Base-by-base conservation (phyloP, 2,329 filamentous ascomycete genomes). In the Zarea fungicola region DNA sequence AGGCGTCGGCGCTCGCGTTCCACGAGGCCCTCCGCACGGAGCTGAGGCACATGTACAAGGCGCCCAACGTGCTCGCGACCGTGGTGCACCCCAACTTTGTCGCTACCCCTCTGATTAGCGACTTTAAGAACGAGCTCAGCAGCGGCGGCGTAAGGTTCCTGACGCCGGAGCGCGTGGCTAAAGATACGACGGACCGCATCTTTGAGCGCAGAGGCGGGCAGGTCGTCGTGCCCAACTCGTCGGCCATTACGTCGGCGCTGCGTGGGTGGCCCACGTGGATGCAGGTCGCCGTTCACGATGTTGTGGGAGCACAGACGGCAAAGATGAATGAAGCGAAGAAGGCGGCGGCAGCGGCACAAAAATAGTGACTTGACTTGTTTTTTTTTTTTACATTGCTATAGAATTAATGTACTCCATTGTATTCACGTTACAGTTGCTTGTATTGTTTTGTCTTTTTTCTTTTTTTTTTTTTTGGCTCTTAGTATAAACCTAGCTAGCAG, bases 1-100 rank as follows among this genome's bases (percentile, higher is more conserved):
- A 87, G 66, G 75, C 82, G 2, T 81, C 79, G 0, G 77, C 81
- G 1, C 63, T 84, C 5, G 67, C 77, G 2, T 83, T 87, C 65
- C 82, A 87, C 60, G 82, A 87, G 61, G 83, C 71, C 0, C 63
- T 84, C 2, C 65, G 70, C 1, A 67, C 71, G 1, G 80, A 84
- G 60, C 62, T 84, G 36, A 66, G 66, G 26, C 76, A 74, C 7
- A 63, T 73, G 6, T 84, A 85, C 61, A 70, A 76, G 25, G 81
- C 81, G 1, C 75, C 74, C 0, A 72, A 72, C 37, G 77, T 87
- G n/a, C 69, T 82, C 29, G 84, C 81, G 1, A 74, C 85, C 6
- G 57, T 82, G 4, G 73, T 86, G 46, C 79, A 77, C 53, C 82
- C 79, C 61, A 61, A 51, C 43, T 56, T 50, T 31, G 51, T 55